Percentiles rank a stretch among this genome's conserved stretches.
Conservation (phyloP, 768 basidiomycete species). For the Leccinellum luteum region DNA sequence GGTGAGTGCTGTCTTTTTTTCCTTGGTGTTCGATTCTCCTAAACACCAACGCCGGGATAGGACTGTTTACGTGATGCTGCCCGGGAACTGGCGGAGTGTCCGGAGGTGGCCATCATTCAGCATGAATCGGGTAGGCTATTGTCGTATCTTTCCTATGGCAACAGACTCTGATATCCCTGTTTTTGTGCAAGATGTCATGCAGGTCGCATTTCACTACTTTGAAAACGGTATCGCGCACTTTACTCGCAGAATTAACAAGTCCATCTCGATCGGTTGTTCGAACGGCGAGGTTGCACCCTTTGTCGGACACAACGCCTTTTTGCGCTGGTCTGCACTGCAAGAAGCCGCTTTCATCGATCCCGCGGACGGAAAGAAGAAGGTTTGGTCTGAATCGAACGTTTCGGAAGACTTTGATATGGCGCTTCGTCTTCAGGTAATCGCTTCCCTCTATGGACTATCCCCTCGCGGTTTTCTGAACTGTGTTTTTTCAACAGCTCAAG, state of each 20-base stretch:
- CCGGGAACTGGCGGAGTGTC: constrained; percentile 76
- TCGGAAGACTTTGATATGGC: constrained; percentile 75
- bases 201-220: constrained; percentile 85
- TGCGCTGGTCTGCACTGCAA: constrained; percentile 89
- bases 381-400: constrained; percentile 67
- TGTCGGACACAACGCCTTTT: constrained; percentile 86
- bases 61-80: constrained; percentile 92
- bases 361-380: constrained; percentile 57
- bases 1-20: constrained; percentile 28
- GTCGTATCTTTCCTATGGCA: background rate
- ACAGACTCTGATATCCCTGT: constrained; percentile 26
- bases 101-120: constrained; percentile 89
- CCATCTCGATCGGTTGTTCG: constrained; percentile 73
- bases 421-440: constrained; percentile 45
- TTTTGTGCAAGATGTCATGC: constrained; percentile 67
- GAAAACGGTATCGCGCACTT: constrained; percentile 93
- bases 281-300: constrained; percentile 79
- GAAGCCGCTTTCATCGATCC: constrained; percentile 74
- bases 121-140: constrained; percentile 64
- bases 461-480: background rate
- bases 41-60: constrained; percentile 33
- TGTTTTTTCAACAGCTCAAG: constrained; percentile 46
- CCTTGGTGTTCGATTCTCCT: background rate
- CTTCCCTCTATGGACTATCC: background rate
- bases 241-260: constrained; percentile 85